Percentiles rank a stretch among this genome's conserved stretches.
Conservation (phyloP, 1,139 yeast genomes). For the Hemisphaericaspora subhashii region DNA sequence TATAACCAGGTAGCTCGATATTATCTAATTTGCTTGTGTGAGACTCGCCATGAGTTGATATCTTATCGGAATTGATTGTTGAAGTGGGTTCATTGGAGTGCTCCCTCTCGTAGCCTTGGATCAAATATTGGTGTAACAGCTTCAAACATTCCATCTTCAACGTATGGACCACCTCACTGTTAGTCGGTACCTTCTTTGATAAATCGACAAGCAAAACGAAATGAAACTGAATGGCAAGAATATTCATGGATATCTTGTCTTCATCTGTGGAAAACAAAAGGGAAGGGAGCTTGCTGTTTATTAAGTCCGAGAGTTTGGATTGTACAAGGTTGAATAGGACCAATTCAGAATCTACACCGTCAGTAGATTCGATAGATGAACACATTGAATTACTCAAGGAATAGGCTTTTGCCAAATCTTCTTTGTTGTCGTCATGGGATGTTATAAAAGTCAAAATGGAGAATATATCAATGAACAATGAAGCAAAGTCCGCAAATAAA, state of each 20-base stretch:
- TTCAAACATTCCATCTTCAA: slow-evolving; percentile 16
- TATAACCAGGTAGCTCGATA: slow-evolving; percentile 40
- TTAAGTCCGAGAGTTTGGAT: slow-evolving; percentile 25
- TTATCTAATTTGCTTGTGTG: slow-evolving; percentile 30
- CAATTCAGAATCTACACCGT: no score
- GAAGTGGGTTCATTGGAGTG: slow-evolving; percentile 4
- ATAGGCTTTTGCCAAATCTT: slow-evolving; percentile 7
- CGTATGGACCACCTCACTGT: slow-evolving; percentile 9
- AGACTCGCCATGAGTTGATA: background rate
- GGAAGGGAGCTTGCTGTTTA: slow-evolving; percentile 23
- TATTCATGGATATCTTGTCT: slow-evolving; percentile 29
- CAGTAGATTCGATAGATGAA: slow-evolving; percentile 1
- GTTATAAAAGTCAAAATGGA: slow-evolving; percentile 21
- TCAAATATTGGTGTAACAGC: slow-evolving; percentile 18
- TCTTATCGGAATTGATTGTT: slow-evolving; percentile 3
- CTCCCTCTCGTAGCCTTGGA: slow-evolving; percentile 17
- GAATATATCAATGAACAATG: slow-evolving; percentile 33
- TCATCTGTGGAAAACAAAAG: slow-evolving; percentile 32
- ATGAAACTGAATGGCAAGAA: slow-evolving; percentile 34
- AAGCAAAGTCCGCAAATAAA: slow-evolving; percentile 33
- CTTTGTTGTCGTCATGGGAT: slow-evolving; percentile 13
- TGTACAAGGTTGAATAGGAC: slow-evolving; percentile 18
- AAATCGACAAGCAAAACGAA: slow-evolving; percentile 22
- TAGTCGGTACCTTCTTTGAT: slow-evolving; percentile 13
- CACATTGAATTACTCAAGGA: slow-evolving; percentile 3